Conservation (phyloP, 352 stramenopile species). For the Pythium monospermum region DNA sequence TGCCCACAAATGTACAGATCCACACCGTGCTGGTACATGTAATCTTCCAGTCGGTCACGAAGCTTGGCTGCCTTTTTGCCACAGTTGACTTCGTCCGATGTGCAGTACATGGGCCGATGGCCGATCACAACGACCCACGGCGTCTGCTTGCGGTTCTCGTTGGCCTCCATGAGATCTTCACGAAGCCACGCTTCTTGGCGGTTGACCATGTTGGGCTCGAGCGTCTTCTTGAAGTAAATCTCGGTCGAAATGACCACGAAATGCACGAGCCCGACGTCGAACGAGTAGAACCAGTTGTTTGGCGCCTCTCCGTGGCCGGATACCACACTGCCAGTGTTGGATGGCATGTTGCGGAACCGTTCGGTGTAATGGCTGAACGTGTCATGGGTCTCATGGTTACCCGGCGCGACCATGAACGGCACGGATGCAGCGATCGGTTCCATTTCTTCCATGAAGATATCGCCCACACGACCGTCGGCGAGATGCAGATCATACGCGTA, state of each 20-base stretch:
- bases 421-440: constrained; percentile 75
- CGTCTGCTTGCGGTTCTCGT: constrained; percentile 51
- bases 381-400: constrained; percentile 89
- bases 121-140: constrained; percentile 85
- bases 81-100: constrained; percentile 68
- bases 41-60: constrained; percentile 62
- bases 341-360: constrained; percentile 81
- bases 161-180: constrained; percentile 52
- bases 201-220: constrained; percentile 39
- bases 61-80: constrained; percentile 58
- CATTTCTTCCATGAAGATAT: constrained; percentile 90
- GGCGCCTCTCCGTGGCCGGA: constrained; percentile 49
- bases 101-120: constrained; percentile 88
- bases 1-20: constrained; percentile 88
- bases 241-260: constrained; percentile 86
- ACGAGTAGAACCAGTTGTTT: constrained; percentile 90
- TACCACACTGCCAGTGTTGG: constrained; percentile 55
- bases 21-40: constrained; percentile 76
- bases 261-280: constrained; percentile 82
- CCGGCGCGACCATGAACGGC: constrained; percentile 88
- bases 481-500: constrained; percentile 88
- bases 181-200: constrained; percentile 66
- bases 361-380: constrained; percentile 84
- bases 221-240: constrained; percentile 82
- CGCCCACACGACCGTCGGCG: constrained; percentile 69